Percentiles rank a stretch among this genome's conserved stretches.
These are phyloP conservation scores for Leptographium radiaticola DNA, from an alignment of 2,329 filamentous ascomycete species.

Conservation along the genomic window DNA sequence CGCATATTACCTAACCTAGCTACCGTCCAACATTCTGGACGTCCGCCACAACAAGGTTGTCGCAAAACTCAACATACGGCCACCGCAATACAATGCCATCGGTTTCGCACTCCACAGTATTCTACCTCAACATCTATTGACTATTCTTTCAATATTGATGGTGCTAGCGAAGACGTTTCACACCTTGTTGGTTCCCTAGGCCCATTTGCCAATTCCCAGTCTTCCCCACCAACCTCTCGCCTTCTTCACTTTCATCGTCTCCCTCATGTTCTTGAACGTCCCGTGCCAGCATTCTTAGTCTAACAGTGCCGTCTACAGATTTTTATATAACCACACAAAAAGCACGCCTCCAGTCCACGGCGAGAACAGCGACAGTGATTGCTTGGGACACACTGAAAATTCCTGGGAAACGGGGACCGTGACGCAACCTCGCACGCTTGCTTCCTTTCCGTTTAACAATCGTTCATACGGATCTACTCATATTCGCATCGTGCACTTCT, in stretches of 20 bases:
- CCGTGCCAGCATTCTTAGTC: not conserved
- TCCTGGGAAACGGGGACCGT: not conserved
- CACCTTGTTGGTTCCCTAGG: conserved; percentile 4
- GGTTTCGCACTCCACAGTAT: conserved; percentile 15
- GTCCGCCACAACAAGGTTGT: conserved; percentile 14
- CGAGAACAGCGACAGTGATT: not conserved
- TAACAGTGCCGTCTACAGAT: not conserved
- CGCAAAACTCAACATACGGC: conserved; percentile 11
- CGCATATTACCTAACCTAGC: conserved; percentile 2
- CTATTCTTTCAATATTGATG: conserved; percentile 12
- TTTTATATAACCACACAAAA: not conserved
- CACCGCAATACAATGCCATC: conserved; percentile 10
- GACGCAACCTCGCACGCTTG: not conserved
- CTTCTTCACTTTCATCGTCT: not conserved
- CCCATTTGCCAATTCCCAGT: not conserved
- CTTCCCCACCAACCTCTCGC: not conserved
- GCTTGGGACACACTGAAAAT: not conserved
- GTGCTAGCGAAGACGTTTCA: conserved; percentile 8
- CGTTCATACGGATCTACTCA: not conserved
- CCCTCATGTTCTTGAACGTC: not conserved
- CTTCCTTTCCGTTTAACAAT: not conserved
- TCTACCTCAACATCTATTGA: conserved; percentile 18
- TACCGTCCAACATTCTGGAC: not conserved
- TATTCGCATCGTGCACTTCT: not conserved
- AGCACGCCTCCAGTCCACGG: not conserved